Evolutionary conservation across 805 yeast genomes (phyloP), one percentile per base, ranked within the genome.

Genomic region (Yamadazyma nakazawae): DNA sequence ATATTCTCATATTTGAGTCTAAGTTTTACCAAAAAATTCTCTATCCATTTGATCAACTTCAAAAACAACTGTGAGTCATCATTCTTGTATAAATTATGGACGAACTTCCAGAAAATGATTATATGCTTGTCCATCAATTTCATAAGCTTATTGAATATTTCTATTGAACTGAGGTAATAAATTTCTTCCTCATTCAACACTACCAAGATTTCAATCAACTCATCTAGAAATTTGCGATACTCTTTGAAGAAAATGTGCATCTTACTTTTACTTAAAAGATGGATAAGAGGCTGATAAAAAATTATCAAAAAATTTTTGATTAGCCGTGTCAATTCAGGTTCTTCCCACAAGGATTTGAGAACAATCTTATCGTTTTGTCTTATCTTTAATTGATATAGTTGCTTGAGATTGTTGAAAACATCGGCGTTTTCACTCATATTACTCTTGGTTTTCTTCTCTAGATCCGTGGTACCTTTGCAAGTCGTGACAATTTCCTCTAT

Each of bases 271-370:
- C 65, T 64, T 53, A 72, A 62, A 4, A 72, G 55, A 26, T 55
- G 54, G 57, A 72, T 68, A 19, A 72, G 57, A 5, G 77, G 77
- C 49, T 69, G 71, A 50, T 70, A 72, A 44, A 72, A 70, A 8
- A 71, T 57, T 0, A 69, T 67, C 25, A 94, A 74, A 25, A 89
- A 70, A 40, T 87, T 88, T 53, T 85, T 85, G 47, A 91, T 70
- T 36, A 92, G 73, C 32, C 75, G 75, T n/a, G 90, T 82, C 39
- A 95, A 68, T 53, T 86, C 88, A 0, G 92, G 89, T 55, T 91
- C 96, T 39, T 80, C 81, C 96, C 96, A 88, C 37, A 91, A 61
- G 58, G 84, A 83, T 56, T 82, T 82, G 71, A 91, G 65, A 37
- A 85, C 67, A 46, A 81, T 80, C 60, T 88, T 90, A 59, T 92